A percentile compares a stretch with the other conserved stretches of the same genome.
Conservation (phyloP, 345 rosid species). For the Salix caprea region DNA sequence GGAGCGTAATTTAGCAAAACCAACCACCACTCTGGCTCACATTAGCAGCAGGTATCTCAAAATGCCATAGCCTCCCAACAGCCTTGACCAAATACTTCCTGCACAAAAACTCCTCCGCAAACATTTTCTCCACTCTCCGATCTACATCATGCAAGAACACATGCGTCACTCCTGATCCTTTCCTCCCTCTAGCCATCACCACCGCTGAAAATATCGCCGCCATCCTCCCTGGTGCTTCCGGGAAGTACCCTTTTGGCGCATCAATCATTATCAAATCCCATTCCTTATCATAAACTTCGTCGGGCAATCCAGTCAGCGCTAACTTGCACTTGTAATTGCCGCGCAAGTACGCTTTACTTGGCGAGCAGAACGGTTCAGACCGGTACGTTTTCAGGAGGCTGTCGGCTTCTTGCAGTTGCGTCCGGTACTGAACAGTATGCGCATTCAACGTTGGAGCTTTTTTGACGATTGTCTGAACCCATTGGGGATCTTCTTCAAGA, state of each 20-base stretch:
- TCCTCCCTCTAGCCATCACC: constrained; percentile 69
- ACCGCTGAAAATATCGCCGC: constrained; percentile 77
- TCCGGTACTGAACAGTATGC: constrained; percentile 60
- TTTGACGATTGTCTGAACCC: constrained; percentile 50
- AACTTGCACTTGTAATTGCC: constrained; percentile 56
- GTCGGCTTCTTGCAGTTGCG: constrained; percentile 49
- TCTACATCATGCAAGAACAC: constrained; percentile 67
- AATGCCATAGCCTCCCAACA: constrained; percentile 65
- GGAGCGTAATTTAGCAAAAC: constrained; percentile 46
- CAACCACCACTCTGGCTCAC: constrained; percentile 23
- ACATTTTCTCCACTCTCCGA: constrained; percentile 61
- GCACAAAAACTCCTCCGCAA: constrained; percentile 62
- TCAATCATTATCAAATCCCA: constrained; percentile 93
- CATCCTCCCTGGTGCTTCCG: constrained; percentile 74
- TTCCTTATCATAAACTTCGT: constrained; percentile 63
- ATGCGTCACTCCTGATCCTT: constrained; percentile 61
- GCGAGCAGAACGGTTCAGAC: constrained; percentile 43
- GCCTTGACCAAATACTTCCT: constrained; percentile 44
- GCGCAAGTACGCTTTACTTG: constrained; percentile 45
- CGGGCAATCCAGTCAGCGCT: constrained; percentile 66
- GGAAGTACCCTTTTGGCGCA: constrained; percentile 71
- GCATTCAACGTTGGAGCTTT: constrained; percentile 47
- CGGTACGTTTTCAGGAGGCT: constrained; percentile 38
- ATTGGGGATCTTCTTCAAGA: constrained; percentile 67
- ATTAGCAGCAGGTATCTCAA: constrained; percentile 59